phyloP scores from a whole-genome alignment of 129 eudicot genomes.

The Flaveria trinervia region DNA sequence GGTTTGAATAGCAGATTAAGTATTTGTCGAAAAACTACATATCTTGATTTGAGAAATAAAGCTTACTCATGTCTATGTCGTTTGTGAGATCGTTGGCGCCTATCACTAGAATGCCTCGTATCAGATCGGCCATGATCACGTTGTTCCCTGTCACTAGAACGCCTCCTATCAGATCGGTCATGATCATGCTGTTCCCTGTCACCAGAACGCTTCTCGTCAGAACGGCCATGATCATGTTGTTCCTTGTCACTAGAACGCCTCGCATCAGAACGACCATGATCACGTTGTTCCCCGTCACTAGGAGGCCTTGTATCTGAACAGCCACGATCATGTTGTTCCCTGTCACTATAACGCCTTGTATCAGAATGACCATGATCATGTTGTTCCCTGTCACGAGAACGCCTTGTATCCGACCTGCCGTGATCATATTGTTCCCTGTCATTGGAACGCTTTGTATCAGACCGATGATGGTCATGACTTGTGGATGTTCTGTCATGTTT shows the following conservation, averaged over 20 bases:
- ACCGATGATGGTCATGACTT: constrained; percentile 29
- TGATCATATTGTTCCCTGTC: no score
- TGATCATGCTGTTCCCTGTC: constrained; percentile 48
- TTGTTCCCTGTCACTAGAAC: constrained; percentile 6
- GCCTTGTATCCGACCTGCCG: no score
- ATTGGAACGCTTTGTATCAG: constrained; percentile 36
- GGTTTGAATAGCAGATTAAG: no score
- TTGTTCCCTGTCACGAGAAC: constrained; percentile 39
- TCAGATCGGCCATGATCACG: no score
- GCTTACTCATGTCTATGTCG: constrained; percentile 43
- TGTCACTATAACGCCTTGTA: no score
- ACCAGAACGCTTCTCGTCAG: neutral
- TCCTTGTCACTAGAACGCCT: constrained; percentile 43
- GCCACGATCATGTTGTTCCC: no score
- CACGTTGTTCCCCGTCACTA: constrained; percentile 45
- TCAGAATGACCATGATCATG: neutral
- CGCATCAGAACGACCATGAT: constrained; percentile 30
- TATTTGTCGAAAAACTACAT: no score
- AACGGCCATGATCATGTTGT: constrained; percentile 6
- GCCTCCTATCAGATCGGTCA: constrained; percentile 32
- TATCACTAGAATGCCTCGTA: constrained; percentile 24
- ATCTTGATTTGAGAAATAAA: constrained; percentile 28
- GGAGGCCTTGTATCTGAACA: no score
- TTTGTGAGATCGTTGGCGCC: constrained; percentile 46
- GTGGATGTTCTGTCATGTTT: constrained; percentile 43